Percentiles rank a stretch among this genome's conserved stretches.
phyloP scores from a whole-genome alignment of 2,329 filamentous ascomycete species.

The Pezicula radicicola region DNA sequence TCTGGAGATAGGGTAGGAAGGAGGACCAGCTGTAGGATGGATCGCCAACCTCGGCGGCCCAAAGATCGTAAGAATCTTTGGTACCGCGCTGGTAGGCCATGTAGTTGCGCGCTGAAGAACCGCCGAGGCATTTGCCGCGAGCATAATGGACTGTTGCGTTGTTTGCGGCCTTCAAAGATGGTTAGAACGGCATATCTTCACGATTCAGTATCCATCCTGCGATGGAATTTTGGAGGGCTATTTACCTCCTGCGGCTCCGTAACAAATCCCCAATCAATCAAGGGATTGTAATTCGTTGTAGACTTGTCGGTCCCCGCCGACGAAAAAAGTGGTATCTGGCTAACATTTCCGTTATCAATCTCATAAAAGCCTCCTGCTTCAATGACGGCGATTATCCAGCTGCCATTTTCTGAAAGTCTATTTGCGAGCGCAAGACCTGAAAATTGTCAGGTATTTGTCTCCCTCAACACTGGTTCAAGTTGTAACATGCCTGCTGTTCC shows the following conservation, averaged over 20 bases:
- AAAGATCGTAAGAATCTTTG: slow-evolving; percentile 36
- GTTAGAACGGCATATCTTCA: too few relatives aligned
- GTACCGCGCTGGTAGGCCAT: slow-evolving; percentile 35
- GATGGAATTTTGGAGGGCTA: too few relatives aligned
- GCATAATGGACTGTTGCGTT: slow-evolving; percentile 11
- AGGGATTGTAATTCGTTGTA: slow-evolving; percentile 1
- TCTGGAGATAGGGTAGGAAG: slow-evolving; percentile 43
- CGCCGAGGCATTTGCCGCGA: slow-evolving; percentile 27
- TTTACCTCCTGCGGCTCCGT: slow-evolving; percentile 5
- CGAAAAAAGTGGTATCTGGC: too few relatives aligned
- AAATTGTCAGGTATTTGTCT: too few relatives aligned
- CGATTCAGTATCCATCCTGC: too few relatives aligned
- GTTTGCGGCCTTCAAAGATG: too few relatives aligned
- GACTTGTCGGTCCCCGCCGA: slow-evolving; percentile 5
- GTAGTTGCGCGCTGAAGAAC: slow-evolving; percentile 36
- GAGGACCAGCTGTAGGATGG: slow-evolving; percentile 41
- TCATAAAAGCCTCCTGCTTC: slow-evolving; percentile 33
- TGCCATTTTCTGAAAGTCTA: slow-evolving; percentile 33
- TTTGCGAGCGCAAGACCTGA: slow-evolving; percentile 38
- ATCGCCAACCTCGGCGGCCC: slow-evolving; percentile 38
- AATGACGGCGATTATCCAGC: slow-evolving; percentile 34
- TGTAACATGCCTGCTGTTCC: slow-evolving; percentile 44
- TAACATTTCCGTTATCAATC: slow-evolving; percentile 13
- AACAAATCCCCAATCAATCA: slow-evolving; percentile 12
- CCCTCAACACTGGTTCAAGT: too few relatives aligned